Conservation (phyloP, 2,329 filamentous ascomycete species). For the Arthrobotrys pseudoclavata region DNA sequence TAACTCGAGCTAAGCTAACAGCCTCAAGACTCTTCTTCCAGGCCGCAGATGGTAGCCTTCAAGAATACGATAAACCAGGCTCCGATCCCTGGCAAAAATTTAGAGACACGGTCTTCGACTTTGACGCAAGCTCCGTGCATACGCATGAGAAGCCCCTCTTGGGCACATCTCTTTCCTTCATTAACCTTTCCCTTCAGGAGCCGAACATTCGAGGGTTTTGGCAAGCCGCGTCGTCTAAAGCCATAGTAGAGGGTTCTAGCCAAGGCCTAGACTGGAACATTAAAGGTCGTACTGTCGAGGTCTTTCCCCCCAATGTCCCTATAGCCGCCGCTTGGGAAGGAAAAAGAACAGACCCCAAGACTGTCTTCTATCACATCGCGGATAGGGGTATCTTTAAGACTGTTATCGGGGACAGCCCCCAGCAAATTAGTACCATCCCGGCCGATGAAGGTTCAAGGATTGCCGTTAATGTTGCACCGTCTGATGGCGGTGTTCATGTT, state of each 20-base stretch:
- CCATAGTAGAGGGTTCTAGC: background rate
- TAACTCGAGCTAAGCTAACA: background rate
- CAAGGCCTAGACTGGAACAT: background rate
- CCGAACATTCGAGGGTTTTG: conserved; percentile 23
- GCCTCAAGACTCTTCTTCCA: background rate
- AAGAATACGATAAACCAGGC: background rate
- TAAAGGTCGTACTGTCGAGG: conserved; percentile 3
- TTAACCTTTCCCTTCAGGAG: conserved; percentile 14
- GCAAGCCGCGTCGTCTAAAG: conserved; percentile 4
- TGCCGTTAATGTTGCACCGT: background rate
- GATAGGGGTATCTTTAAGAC: background rate
- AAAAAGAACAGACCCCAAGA: background rate
- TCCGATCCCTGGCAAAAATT: background rate
- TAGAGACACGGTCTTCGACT: background rate
- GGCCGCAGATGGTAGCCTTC: background rate
- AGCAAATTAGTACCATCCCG: background rate
- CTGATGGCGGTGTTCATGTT: conserved; percentile 24
- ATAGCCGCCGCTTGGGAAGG: conserved; percentile 5
- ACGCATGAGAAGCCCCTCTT: conserved; percentile 5
- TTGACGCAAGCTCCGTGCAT: background rate
- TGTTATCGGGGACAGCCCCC: background rate
- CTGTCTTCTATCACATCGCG: background rate
- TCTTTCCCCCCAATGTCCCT: background rate
- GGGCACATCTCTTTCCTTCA: conserved; percentile 30
- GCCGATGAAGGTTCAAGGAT: conserved; percentile 20